phyloP scores from a whole-genome alignment of 2,329 filamentous ascomycete genomes.

The Fusarium brevicatenulatum region DNA sequence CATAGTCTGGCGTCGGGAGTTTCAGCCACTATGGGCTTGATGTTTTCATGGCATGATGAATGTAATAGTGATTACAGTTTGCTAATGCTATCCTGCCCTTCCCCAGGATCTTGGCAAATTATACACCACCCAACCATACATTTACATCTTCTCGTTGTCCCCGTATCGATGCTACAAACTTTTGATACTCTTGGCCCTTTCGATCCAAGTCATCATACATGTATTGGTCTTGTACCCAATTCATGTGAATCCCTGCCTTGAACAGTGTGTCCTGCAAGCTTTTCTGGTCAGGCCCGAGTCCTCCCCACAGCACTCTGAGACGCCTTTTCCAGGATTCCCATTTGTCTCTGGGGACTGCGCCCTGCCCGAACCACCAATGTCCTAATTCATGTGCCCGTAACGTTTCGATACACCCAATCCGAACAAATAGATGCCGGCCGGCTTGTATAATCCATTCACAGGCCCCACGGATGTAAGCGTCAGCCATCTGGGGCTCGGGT shows the following conservation, averaged over 20 bases:
- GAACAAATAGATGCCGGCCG: constrained; percentile 38
- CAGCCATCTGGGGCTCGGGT: constrained; percentile 16
- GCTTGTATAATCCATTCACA: constrained; percentile 48
- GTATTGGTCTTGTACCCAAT: not conserved
- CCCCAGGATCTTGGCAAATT: not conserved
- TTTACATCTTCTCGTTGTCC: not conserved
- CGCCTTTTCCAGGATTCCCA: constrained; percentile 48
- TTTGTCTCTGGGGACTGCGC: constrained; percentile 42
- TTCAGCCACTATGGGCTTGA: constrained; percentile 27
- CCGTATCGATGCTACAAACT: not conserved
- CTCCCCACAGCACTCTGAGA: constrained; percentile 35
- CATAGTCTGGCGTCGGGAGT: constrained; percentile 46
- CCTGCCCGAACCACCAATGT: constrained; percentile 15
- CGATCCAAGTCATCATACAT: not conserved
- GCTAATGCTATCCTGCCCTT: not conserved
- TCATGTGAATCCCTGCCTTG: not conserved
- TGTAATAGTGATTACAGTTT: constrained; percentile 5
- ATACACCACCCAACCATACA: not conserved
- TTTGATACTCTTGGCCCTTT: constrained; percentile 36
- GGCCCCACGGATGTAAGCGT: constrained; percentile 36
- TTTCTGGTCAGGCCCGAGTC: constrained; percentile 35
- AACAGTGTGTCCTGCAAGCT: not conserved
- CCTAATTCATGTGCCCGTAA: constrained; percentile 33
- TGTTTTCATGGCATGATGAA: constrained; percentile 13
- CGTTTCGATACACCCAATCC: not conserved